These are phyloP conservation scores for Aspergillus pseudoviridinutans DNA, from an alignment of 2,329 filamentous ascomycete species.

Conservation along the genomic window DNA sequence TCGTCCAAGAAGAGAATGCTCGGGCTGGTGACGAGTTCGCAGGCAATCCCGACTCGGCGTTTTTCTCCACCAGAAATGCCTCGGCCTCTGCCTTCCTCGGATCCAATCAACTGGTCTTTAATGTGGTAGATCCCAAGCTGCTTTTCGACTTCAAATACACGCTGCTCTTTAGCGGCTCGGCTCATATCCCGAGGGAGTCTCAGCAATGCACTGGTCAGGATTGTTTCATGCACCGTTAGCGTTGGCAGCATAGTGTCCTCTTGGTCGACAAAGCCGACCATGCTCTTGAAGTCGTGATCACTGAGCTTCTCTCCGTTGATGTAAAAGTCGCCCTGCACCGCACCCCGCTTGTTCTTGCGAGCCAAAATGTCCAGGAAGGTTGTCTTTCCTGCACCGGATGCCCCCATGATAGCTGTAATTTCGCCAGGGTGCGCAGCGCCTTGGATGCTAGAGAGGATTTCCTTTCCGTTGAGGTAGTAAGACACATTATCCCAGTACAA, in stretches of 20 bases:
- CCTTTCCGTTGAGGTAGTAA: constrained; percentile 81
- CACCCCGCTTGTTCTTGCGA: constrained; percentile 91
- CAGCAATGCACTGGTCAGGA: constrained; percentile 86
- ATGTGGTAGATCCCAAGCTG: constrained; percentile 95
- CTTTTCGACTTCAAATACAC: constrained; percentile 87
- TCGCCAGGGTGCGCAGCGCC: constrained; percentile 94
- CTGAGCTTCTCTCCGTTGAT: constrained; percentile 89
- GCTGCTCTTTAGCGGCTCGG: constrained; percentile 78
- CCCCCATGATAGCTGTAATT: constrained; percentile 95
- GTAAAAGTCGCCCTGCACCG: constrained; percentile 74
- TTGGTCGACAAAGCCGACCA: constrained; percentile 96
- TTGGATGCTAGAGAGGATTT: constrained; percentile 74
- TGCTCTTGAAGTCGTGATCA: constrained; percentile 80
- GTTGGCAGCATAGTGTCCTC: constrained; percentile 97
- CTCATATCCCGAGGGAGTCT: constrained; percentile 93
- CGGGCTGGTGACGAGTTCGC: constrained; percentile 93
- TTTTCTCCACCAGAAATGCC: constrained; percentile 98
- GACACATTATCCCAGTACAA: constrained; percentile 84
- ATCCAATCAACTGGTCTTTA: constrained; percentile 90
- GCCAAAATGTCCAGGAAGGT: constrained; percentile 95
- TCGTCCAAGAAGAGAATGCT: constrained; percentile 97
- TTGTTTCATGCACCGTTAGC: constrained; percentile 95
- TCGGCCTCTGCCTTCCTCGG: constrained; percentile 87
- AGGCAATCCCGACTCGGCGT: constrained; percentile 91
- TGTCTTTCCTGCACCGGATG: constrained; percentile 94